Conservation (phyloP, 371 early-diverging fungal species). For the Actinomortierella wolfii region DNA sequence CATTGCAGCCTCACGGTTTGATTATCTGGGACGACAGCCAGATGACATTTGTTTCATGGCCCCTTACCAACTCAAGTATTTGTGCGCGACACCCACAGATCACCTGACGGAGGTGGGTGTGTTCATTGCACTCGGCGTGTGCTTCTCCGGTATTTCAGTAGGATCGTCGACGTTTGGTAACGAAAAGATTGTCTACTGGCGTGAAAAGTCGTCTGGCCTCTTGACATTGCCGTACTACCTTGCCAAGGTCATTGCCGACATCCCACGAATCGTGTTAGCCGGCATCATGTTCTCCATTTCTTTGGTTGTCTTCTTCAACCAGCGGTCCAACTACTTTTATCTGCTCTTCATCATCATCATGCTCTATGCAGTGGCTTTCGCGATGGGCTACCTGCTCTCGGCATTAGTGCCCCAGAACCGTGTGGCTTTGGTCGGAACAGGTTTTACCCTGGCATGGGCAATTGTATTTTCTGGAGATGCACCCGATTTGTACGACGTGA, state of each 20-base stretch:
- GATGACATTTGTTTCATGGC: constrained; percentile 47
- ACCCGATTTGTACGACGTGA: constrained; percentile 48
- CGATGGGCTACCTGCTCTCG: constrained; percentile 53
- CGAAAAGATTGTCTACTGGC: constrained; percentile 58
- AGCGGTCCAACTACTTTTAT: constrained; percentile 46
- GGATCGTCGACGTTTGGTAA: constrained; percentile 54
- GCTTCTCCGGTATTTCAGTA: constrained; percentile 50
- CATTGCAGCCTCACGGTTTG: constrained; percentile 39
- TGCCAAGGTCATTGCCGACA: constrained; percentile 56
- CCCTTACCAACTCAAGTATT: constrained; percentile 40
- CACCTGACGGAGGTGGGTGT: constrained; percentile 43
- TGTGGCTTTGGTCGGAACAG: constrained; percentile 50
- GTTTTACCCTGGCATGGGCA: constrained; percentile 53
- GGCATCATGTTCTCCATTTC: constrained; percentile 53
- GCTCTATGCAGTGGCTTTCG: constrained; percentile 40
- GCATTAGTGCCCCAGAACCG: constrained; percentile 40
- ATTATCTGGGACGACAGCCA: constrained; percentile 52
- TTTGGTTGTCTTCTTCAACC: constrained; percentile 52
- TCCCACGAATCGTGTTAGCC: constrained; percentile 57
- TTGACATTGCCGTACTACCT: constrained; percentile 55
- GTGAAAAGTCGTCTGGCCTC: constrained; percentile 55
- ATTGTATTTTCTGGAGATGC: constrained; percentile 54
- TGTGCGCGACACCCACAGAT: constrained; percentile 34
- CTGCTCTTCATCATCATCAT: constrained; percentile 40
- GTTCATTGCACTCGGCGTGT: constrained; percentile 48